phyloP scores from a whole-genome alignment of 2,329 filamentous ascomycete species.

The Epichloe hybrida region DNA sequence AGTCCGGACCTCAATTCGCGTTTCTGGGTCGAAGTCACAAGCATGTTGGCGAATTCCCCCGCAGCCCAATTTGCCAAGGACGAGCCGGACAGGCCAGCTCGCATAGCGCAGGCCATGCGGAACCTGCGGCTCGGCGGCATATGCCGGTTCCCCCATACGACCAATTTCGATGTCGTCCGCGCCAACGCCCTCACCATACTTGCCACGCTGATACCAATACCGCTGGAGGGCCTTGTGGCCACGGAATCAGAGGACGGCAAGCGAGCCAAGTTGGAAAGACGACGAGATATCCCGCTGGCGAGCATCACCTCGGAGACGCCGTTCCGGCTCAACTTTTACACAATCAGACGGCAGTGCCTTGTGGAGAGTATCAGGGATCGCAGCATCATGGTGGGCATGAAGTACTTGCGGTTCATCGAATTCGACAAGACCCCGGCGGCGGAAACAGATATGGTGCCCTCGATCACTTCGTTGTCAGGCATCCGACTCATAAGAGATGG shows the following conservation, averaged over 20 bases:
- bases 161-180: slow-evolving; percentile 6
- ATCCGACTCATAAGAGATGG: slow-evolving; percentile 4
- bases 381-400: slow-evolving; percentile 1
- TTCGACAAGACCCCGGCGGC: not conserved
- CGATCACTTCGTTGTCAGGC: not conserved
- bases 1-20: not conserved
- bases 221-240: slow-evolving; percentile 2
- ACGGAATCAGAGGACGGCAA: not conserved
- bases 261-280: slow-evolving; percentile 1
- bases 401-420: slow-evolving; percentile 5
- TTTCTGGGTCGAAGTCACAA: slow-evolving; percentile 3
- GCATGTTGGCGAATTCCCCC: slow-evolving; percentile 3
- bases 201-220: slow-evolving; percentile 5
- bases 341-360: slow-evolving; percentile 1
- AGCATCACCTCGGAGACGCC: not conserved
- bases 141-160: slow-evolving; percentile 4
- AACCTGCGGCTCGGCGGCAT: slow-evolving; percentile 4
- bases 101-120: slow-evolving; percentile 5
- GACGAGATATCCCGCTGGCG: not conserved
- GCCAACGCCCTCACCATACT: slow-evolving; percentile 6
- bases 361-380: slow-evolving; percentile 1
- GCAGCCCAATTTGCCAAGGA: slow-evolving; percentile 1
- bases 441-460: not conserved
- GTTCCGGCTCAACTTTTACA: slow-evolving; percentile 6
- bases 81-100: not conserved